These are phyloP conservation scores for Neurospora sp. DNA, from an alignment of 495 filamentous ascomycete genomes.

Conservation along the genomic window DNA sequence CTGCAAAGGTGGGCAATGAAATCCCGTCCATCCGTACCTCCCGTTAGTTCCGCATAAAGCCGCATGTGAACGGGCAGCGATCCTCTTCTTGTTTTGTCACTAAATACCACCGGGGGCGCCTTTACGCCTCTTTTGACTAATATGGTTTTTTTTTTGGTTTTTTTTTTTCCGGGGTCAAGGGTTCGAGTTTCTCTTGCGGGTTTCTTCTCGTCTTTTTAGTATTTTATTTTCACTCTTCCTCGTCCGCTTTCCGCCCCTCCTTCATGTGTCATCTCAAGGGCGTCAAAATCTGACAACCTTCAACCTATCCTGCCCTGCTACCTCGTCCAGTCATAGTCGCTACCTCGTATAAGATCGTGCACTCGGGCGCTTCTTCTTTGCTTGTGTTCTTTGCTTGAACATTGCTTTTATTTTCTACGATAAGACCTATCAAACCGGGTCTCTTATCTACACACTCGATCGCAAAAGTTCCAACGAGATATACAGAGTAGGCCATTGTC, in stretches of 20 bases:
- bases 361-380: background rate
- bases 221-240: background rate
- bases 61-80: background rate
- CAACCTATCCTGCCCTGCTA: background rate
- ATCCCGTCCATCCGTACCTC: background rate
- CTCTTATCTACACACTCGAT: background rate
- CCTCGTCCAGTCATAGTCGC: background rate
- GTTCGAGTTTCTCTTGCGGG: background rate
- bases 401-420: background rate
- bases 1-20: too few species aligned
- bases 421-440: background rate
- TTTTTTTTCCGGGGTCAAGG: background rate
- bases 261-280: background rate
- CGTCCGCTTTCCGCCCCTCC: background rate
- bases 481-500: background rate
- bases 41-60: background rate
- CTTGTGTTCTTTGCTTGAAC: background rate
- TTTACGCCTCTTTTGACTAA: background rate
- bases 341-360: background rate
- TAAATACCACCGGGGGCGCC: background rate
- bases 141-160: background rate
- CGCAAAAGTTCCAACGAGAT: background rate
- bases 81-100: background rate
- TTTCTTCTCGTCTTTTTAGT: background rate
- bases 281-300: background rate